phyloP scores from a whole-genome alignment of 1,284 basidiomycete genomes.

The Cutaneotrichosporon sp. region DNA sequence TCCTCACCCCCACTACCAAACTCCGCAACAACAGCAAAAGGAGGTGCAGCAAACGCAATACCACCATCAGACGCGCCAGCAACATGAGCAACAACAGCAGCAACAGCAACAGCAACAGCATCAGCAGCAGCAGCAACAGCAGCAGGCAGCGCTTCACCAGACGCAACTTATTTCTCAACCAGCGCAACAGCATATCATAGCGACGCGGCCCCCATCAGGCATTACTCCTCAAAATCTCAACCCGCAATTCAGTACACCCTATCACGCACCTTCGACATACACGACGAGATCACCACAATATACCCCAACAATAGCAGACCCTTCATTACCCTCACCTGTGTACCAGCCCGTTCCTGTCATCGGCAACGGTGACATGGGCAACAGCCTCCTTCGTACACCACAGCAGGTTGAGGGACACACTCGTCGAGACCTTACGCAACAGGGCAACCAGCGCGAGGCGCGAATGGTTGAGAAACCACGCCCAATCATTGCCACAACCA shows the following conservation, averaged over 20 bases:
- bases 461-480: neutral
- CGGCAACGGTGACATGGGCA: neutral
- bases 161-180: slow-evolving; percentile 6
- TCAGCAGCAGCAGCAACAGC: slow-evolving; percentile 8
- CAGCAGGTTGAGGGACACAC: neutral
- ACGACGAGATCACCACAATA: slow-evolving; percentile 12
- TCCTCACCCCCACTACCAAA: slow-evolving; percentile 1
- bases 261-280: slow-evolving; percentile 5
- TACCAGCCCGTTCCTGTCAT: slow-evolving; percentile 6
- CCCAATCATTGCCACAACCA: neutral
- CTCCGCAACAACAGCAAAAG: neutral
- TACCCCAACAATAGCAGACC: slow-evolving; percentile 12
- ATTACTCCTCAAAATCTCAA: neutral
- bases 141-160: slow-evolving; percentile 7
- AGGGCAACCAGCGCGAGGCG: neutral
- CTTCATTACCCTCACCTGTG: slow-evolving; percentile 10
- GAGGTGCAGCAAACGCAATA: neutral
- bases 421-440: neutral
- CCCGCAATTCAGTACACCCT: slow-evolving; percentile 1
- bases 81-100: slow-evolving; percentile 8
- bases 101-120: slow-evolving; percentile 13
- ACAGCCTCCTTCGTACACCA: neutral
- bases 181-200: neutral
- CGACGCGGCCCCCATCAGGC: neutral
- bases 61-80: slow-evolving; percentile 1